Conservation (phyloP, 495 filamentous ascomycete species). For the Recurvomyces mirabilis region DNA sequence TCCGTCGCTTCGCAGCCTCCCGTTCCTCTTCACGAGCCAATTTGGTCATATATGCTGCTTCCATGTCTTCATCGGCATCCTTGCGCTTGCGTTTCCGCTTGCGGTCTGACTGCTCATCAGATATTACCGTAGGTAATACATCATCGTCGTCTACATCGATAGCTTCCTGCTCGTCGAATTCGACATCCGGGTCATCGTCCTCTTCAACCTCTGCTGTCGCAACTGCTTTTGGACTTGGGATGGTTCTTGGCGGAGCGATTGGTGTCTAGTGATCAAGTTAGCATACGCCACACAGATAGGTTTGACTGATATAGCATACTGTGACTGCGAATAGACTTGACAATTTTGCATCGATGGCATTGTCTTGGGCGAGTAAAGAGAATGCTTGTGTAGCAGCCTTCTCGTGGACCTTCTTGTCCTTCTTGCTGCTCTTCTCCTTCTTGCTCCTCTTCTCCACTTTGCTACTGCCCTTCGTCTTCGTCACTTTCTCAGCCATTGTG, state of each 20-base stretch:
- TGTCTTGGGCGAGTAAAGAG: constrained; percentile 32
- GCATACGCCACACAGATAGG: too few relatives aligned
- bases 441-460: constrained; percentile 9
- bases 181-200: not conserved
- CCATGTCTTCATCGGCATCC: constrained; percentile 61
- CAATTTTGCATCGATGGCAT: constrained; percentile 58
- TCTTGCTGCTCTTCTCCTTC: constrained; percentile 17
- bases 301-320: too few relatives aligned
- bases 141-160: too few relatives aligned
- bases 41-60: constrained; percentile 67
- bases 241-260: too few relatives aligned
- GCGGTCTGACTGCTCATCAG: constrained; percentile 1
- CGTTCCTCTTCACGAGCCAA: constrained; percentile 48
- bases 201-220: not conserved
- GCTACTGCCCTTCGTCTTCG: constrained; percentile 3
- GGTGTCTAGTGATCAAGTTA: too few relatives aligned
- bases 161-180: too few relatives aligned
- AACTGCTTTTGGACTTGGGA: too few relatives aligned
- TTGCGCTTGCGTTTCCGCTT: constrained; percentile 64
- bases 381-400: constrained; percentile 8
- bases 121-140: too few relatives aligned
- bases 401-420: constrained; percentile 10
- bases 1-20: constrained; percentile 40
- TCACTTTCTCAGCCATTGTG: not conserved
- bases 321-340: constrained; percentile 70